Percentiles rank a stretch among this genome's conserved stretches.
phyloP scores from a whole-genome alignment of 225 moss, liverwort and hornwort genomes.

The Polytrichum formosum region DNA sequence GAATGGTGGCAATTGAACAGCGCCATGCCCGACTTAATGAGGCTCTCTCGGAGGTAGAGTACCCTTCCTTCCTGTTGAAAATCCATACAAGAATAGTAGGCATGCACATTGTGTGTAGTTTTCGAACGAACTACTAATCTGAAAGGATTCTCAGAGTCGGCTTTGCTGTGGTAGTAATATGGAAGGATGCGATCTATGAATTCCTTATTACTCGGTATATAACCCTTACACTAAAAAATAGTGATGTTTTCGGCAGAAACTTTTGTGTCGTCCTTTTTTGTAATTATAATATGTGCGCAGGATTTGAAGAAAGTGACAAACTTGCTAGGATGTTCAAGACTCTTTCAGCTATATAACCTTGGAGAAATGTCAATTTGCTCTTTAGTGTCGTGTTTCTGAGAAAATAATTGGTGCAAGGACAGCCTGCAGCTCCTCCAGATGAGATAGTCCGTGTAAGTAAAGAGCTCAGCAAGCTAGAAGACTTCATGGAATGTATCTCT shows the following conservation, averaged over 20 bases:
- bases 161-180: neutral
- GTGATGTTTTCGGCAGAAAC: neutral
- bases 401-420: constrained; percentile 56
- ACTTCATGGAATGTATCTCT: constrained; percentile 66
- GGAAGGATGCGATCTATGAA: constrained; percentile 1
- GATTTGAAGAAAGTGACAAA: neutral
- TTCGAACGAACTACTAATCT: neutral
- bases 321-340: neutral
- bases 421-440: constrained; percentile 86
- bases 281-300: neutral
- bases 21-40: constrained; percentile 75
- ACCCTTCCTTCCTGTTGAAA: constrained; percentile 6
- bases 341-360: neutral
- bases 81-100: neutral
- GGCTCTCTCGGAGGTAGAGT: constrained; percentile 69
- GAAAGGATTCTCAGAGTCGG: neutral
- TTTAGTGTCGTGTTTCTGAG: neutral
- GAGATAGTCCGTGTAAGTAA: constrained; percentile 77
- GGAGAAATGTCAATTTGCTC: neutral
- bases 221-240: neutral
- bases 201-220: neutral
- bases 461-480: constrained; percentile 93
- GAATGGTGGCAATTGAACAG: constrained; percentile 77
- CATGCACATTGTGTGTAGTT: neutral
- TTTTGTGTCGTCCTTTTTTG: neutral